Evolutionary conservation across 805 yeast species (phyloP).

Genomic region (Candida boidinii): DNA sequence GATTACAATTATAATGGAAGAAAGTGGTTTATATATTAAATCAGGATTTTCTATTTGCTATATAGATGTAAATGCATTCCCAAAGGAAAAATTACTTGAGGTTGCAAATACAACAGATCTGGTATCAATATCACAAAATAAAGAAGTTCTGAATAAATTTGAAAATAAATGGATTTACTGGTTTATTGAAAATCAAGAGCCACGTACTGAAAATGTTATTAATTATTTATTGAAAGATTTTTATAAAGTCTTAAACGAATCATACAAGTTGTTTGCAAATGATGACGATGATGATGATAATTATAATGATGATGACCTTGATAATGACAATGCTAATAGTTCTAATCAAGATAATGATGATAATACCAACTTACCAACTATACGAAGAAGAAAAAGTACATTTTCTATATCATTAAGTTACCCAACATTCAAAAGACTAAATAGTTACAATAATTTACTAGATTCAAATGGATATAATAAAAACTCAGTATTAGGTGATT

Average conservation of each 20-base stretch:
- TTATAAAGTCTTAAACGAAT: constrained; percentile 34
- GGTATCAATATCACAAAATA: constrained; percentile 32
- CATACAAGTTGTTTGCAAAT: constrained; percentile 4
- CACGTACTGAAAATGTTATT: constrained; percentile 27
- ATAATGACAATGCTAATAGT: background rate
- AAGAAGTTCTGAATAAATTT: constrained; percentile 24
- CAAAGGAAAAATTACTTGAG: constrained; percentile 5
- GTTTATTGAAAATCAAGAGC: constrained; percentile 23
- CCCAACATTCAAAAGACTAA: too few relatives aligned
- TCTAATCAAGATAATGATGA: background rate
- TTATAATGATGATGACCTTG: background rate
- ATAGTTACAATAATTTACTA: too few relatives aligned
- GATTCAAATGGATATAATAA: too few relatives aligned
- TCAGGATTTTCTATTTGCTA: constrained; percentile 37
- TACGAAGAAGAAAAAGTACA: background rate
- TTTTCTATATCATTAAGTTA: too few relatives aligned
- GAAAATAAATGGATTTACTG: constrained; percentile 22
- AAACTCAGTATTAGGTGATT: too few relatives aligned
- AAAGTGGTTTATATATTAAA: constrained; percentile 45
- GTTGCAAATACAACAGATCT: constrained; percentile 34
- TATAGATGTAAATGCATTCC: constrained; percentile 25
- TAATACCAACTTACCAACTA: too few relatives aligned
- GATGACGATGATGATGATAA: background rate
- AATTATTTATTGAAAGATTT: constrained; percentile 38
- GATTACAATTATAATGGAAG: constrained; percentile 43